Conservation (phyloP, 2,329 filamentous ascomycete species). For the Emmonsia crescens region DNA sequence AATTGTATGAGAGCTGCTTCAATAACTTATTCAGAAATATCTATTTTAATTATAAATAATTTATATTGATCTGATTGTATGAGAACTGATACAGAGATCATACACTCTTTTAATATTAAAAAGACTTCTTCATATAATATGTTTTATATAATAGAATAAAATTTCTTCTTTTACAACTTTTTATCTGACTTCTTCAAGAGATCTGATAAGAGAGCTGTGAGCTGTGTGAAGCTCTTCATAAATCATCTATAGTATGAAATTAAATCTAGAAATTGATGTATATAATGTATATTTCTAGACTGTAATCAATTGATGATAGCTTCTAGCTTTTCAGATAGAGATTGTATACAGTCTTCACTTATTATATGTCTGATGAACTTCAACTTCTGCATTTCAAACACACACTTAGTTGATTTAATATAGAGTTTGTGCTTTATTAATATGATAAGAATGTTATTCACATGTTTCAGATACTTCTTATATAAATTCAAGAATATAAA, state of each 20-base stretch:
- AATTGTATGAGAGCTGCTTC: background rate
- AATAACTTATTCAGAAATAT: constrained; percentile 1
- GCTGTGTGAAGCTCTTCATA: background rate
- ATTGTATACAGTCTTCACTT: background rate
- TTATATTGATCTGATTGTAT: background rate
- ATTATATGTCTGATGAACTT: background rate
- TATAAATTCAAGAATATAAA: too few species aligned
- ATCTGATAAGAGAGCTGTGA: background rate
- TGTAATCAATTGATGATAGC: background rate
- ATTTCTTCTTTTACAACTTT: background rate
- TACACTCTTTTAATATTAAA: background rate
- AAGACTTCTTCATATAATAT: background rate
- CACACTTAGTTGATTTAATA: background rate
- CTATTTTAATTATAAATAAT: background rate
- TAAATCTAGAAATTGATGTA: background rate
- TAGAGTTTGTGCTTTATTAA: background rate
- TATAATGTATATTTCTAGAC: background rate
- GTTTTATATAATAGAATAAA: background rate
- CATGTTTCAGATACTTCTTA: too few species aligned
- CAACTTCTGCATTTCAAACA: background rate
- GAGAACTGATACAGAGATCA: background rate
- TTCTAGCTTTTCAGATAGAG: background rate
- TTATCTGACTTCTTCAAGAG: background rate
- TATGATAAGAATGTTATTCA: background rate
- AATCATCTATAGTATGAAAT: background rate